Evolutionary conservation across 306 rosid genomes (phyloP).

Genomic region (Ormosia emarginata): DNA sequence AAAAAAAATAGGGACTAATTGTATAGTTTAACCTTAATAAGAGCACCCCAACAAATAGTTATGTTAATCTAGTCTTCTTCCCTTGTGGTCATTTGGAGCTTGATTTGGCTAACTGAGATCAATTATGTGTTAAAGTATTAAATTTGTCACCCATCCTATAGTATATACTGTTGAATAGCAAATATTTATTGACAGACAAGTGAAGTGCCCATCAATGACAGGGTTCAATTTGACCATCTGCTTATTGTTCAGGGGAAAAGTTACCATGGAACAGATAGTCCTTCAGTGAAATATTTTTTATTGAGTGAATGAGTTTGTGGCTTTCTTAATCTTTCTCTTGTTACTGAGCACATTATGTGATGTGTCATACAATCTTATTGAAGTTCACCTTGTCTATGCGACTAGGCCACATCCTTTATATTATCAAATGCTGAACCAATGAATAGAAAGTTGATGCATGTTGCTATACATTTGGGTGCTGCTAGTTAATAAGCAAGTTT

Average conservation of each 20-base stretch:
- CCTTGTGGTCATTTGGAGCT: not conserved
- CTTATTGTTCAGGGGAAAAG: not conserved
- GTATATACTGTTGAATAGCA: not conserved
- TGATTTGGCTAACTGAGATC: not conserved
- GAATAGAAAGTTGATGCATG: not conserved
- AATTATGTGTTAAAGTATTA: not conserved
- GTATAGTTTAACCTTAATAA: not conserved
- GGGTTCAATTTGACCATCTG: not conserved
- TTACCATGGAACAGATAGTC: not conserved
- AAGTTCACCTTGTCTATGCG: not conserved
- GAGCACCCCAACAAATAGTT: not conserved
- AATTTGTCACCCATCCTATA: not conserved
- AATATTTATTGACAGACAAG: not conserved
- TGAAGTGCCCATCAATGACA: not conserved
- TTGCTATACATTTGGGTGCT: not conserved
- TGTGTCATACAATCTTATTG: constrained; percentile 2
- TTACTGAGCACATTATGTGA: not conserved
- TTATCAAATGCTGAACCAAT: not conserved
- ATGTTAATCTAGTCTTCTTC: not conserved
- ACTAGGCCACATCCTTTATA: not conserved
- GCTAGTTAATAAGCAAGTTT: not conserved
- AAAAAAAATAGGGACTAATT: too few species aligned
- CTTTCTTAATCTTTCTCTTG: not conserved
- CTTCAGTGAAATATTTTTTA: not conserved
- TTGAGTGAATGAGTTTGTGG: not conserved